Conservation (phyloP, 1,284 basidiomycete genomes). For the Malassezia psittaci region DNA sequence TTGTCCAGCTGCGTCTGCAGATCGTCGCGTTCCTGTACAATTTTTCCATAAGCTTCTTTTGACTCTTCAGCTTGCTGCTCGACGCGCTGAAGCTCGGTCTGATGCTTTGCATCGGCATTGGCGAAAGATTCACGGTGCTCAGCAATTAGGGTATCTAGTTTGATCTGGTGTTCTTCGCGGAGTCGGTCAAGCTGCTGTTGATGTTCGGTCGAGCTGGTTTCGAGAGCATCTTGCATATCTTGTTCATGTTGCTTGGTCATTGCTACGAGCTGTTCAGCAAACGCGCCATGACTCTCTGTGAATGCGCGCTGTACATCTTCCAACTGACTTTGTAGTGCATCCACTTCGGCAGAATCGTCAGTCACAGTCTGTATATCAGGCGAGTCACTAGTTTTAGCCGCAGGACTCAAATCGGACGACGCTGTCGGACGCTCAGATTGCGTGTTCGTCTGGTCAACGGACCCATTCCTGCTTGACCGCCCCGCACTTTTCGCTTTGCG, state of each 20-base stretch:
- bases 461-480: not conserved
- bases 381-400: too few species aligned
- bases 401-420: not conserved
- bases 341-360: not conserved
- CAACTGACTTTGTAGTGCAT: not conserved
- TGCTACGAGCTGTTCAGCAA: slow-evolving; percentile 15
- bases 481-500: not conserved
- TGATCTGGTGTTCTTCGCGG: too few species aligned
- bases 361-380: too few species aligned
- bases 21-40: too few species aligned
- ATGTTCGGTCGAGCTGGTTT: not conserved
- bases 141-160: too few species aligned
- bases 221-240: slow-evolving; percentile 2
- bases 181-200: not conserved
- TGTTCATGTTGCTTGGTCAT: not conserved
- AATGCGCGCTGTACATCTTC: slow-evolving; percentile 9
- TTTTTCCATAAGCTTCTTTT: too few species aligned
- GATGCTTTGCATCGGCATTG: too few species aligned
- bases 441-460: not conserved
- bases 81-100: too few species aligned
- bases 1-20: too few species aligned
- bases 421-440: not conserved
- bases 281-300: slow-evolving; percentile 11
- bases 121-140: too few species aligned
- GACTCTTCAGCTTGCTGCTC: too few species aligned